Evolutionary conservation across 2,329 filamentous ascomycete genomes (phyloP).

Genomic region (Didymellaceae sp.): DNA sequence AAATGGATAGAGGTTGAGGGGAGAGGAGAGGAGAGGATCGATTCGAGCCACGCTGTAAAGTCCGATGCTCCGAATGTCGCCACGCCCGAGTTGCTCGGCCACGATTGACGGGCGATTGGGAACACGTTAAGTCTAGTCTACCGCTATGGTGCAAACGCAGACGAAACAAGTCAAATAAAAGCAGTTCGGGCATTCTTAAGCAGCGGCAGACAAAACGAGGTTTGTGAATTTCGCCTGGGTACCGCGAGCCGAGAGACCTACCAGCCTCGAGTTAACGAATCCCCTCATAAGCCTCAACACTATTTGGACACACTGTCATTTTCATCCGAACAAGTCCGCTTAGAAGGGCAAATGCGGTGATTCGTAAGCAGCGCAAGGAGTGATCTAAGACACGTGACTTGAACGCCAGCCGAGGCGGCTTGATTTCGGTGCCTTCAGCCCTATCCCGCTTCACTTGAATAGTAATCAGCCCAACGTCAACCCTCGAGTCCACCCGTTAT

Average conservation of each 20-base stretch:
- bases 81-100: neutral
- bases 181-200: too few species aligned
- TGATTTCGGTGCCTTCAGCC: neutral
- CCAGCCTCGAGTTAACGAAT: too few species aligned
- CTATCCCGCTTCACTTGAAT: slow-evolving; percentile 3
- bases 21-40: slow-evolving; percentile 28
- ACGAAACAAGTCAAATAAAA: too few species aligned
- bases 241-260: too few species aligned
- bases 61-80: neutral
- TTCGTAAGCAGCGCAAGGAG: neutral
- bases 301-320: too few species aligned
- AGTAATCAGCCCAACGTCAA: slow-evolving; percentile 14
- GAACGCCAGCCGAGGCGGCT: slow-evolving; percentile 10
- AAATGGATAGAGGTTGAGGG: slow-evolving; percentile 33
- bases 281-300: too few species aligned
- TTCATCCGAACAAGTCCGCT: too few species aligned
- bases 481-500: neutral
- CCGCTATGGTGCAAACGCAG: too few species aligned
- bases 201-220: too few species aligned
- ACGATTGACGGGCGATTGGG: neutral
- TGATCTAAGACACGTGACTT: neutral
- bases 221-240: too few species aligned
- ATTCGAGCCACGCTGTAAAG: slow-evolving; percentile 22
- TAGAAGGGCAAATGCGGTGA: slow-evolving; percentile 8
- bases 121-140: too few species aligned